phyloP scores from a whole-genome alignment of 108 stramenopile species.

The Phaeodactylum tricornutum region DNA sequence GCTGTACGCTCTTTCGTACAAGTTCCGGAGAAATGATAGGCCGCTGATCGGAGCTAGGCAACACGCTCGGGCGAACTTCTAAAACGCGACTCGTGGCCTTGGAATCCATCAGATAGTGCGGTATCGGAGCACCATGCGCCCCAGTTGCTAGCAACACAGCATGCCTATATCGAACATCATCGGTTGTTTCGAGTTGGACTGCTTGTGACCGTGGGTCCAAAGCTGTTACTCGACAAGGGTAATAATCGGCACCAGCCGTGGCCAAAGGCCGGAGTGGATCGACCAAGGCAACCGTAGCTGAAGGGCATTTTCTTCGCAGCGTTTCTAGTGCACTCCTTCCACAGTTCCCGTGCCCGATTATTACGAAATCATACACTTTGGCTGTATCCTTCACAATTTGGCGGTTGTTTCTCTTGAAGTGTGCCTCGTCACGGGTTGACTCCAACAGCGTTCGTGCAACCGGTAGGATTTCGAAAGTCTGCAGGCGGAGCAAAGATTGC shows the following conservation, averaged over 20 bases:
- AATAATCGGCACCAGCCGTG: slow-evolving; percentile 11
- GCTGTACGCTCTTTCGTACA: slow-evolving; percentile 7
- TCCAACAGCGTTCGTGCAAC: no score
- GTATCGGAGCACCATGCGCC: slow-evolving; percentile 69
- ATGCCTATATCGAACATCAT: slow-evolving; percentile 43
- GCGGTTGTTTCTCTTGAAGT: no score
- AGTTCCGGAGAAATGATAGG: slow-evolving; percentile 17
- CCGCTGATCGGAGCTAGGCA: slow-evolving; percentile 16
- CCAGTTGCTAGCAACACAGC: slow-evolving; percentile 73
- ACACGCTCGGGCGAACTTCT: slow-evolving; percentile 49
- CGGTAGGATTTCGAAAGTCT: no score
- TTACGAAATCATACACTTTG: slow-evolving; percentile 61
- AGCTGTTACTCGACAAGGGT: slow-evolving; percentile 13
- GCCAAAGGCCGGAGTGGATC: slow-evolving; percentile 23
- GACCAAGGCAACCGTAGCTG: slow-evolving; percentile 37
- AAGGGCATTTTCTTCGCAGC: slow-evolving; percentile 28
- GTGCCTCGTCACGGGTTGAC: no score
- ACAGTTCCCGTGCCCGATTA: slow-evolving; percentile 47
- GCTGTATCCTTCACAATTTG: no score
- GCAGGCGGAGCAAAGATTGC: no score
- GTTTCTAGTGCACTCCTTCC: slow-evolving; percentile 34
- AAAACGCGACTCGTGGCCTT: slow-evolving; percentile 37
- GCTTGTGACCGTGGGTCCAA: slow-evolving; percentile 28
- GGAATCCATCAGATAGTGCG: slow-evolving; percentile 41
- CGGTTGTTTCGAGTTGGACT: slow-evolving; percentile 13